Conservation (phyloP, 2,329 filamentous ascomycete species). For the Mycosphaerella arachidis region DNA sequence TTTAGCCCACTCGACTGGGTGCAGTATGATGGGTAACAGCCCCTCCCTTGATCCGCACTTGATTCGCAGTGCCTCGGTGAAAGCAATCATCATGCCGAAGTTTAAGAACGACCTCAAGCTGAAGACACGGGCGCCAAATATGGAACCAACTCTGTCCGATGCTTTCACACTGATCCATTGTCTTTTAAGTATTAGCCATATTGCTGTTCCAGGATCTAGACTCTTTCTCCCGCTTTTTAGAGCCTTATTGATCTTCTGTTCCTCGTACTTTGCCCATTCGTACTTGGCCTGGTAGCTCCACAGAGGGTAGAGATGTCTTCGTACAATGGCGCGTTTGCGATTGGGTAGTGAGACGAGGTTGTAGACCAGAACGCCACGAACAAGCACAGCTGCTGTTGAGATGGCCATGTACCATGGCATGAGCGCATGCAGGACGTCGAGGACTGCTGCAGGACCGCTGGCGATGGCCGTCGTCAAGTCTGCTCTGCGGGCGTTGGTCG, state of each 20-base stretch:
- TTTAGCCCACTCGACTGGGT: conserved; percentile 8
- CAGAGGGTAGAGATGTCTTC: conserved; percentile 20
- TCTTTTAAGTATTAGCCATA: neutral
- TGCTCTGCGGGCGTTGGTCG: conserved; percentile 14
- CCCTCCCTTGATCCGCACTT: conserved; percentile 27
- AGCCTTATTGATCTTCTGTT: neutral
- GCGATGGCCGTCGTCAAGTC: conserved; percentile 9
- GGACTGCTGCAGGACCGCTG: conserved; percentile 14
- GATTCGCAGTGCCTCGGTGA: conserved; percentile 27
- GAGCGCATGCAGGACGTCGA: conserved; percentile 26
- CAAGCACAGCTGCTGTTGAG: conserved; percentile 27
- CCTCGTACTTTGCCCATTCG: neutral
- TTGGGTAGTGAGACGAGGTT: conserved; percentile 18
- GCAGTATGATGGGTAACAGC: conserved; percentile 21
- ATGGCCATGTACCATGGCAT: conserved; percentile 32
- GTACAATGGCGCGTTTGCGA: conserved; percentile 18
- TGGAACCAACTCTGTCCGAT: conserved; percentile 11
- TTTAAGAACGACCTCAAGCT: conserved; percentile 13
- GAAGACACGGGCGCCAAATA: conserved; percentile 16
- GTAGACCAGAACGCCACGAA: conserved; percentile 29
- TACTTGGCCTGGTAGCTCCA: neutral
- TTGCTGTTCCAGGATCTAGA: too few species aligned
- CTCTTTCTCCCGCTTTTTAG: neutral
- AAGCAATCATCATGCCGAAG: conserved; percentile 24
- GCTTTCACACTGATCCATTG: neutral